Evolutionary conservation across 129 eudicot genomes (phyloP).

Genomic region (Flaveria sonorensis): DNA sequence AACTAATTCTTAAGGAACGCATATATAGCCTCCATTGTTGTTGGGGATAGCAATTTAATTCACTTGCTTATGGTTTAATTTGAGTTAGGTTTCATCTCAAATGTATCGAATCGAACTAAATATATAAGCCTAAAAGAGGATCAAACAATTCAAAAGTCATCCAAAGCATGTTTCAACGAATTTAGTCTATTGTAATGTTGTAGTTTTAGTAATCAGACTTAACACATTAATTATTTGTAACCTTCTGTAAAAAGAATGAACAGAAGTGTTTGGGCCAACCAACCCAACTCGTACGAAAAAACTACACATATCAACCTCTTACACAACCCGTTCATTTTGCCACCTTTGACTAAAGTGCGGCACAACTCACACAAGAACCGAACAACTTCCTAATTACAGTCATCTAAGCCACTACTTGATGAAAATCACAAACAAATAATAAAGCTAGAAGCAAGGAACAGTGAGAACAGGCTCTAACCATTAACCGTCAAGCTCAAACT

Average conservation of each 20-base stretch:
- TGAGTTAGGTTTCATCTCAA: no score
- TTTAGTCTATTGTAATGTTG: not conserved
- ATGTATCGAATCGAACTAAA: no score
- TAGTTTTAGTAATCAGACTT: not conserved
- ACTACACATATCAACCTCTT: not conserved
- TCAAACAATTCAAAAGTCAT: not conserved
- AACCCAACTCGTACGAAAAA: not conserved
- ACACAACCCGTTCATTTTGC: not conserved
- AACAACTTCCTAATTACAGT: not conserved
- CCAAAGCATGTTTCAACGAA: not conserved
- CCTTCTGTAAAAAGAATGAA: not conserved
- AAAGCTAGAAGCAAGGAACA: no score
- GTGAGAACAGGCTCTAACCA: no score
- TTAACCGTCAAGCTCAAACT: no score
- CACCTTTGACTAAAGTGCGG: not conserved
- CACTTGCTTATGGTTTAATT: no score
- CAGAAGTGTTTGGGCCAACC: slow-evolving; percentile 15
- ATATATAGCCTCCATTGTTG: no score
- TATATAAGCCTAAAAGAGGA: no score
- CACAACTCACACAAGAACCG: not conserved
- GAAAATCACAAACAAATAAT: no score
- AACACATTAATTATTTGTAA: not conserved
- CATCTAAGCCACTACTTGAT: no score
- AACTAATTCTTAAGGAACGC: no score
- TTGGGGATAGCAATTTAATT: no score